A percentile compares a stretch with the other conserved stretches of the same genome.
These are phyloP conservation scores for Halenospora varia DNA, from an alignment of 495 filamentous ascomycete genomes.

Conservation along the genomic window DNA sequence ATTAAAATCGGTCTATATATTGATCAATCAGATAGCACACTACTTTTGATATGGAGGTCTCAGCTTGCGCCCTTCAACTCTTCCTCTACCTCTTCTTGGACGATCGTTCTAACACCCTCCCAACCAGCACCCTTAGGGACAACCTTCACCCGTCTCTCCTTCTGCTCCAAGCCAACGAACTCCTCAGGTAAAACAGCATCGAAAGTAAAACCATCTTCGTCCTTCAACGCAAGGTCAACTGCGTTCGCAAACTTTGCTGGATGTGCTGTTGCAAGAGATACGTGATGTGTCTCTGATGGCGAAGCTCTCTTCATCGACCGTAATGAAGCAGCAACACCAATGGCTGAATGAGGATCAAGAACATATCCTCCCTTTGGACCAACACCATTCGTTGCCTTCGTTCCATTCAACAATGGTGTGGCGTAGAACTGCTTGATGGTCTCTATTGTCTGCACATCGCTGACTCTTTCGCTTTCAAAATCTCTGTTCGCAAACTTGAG, in stretches of 20 bases:
- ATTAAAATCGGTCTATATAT: no score
- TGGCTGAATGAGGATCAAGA: slow-evolving; percentile 87
- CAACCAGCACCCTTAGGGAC: slow-evolving; percentile 48
- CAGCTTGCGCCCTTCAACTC: slow-evolving; percentile 22
- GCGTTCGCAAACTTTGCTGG: slow-evolving; percentile 87
- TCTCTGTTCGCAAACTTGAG: slow-evolving; percentile 57
- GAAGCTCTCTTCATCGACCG: slow-evolving; percentile 53
- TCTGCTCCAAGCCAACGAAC: slow-evolving; percentile 67
- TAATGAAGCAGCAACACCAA: slow-evolving; percentile 70
- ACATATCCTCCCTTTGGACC: slow-evolving; percentile 58
- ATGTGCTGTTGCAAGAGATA: slow-evolving; percentile 87
- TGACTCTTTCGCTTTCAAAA: slow-evolving; percentile 82
- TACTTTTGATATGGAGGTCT: background rate
- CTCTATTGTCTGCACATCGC: slow-evolving; percentile 68
- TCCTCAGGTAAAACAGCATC: slow-evolving; percentile 70
- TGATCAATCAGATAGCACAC: no score
- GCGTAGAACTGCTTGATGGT: slow-evolving; percentile 67
- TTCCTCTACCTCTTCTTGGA: slow-evolving; percentile 47
- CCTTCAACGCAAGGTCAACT: slow-evolving; percentile 69
- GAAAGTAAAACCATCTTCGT: slow-evolving; percentile 65
- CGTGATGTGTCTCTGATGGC: slow-evolving; percentile 48
- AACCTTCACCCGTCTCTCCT: slow-evolving; percentile 54
- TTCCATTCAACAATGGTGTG: slow-evolving; percentile 21
- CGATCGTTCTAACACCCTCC: slow-evolving; percentile 50
- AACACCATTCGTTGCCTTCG: slow-evolving; percentile 7